A percentile compares a stretch with the other conserved stretches of the same genome.
These are phyloP conservation scores for Entomortierella chlamydospora DNA, from an alignment of 192 early-diverging fungal species.

Conservation along the genomic window DNA sequence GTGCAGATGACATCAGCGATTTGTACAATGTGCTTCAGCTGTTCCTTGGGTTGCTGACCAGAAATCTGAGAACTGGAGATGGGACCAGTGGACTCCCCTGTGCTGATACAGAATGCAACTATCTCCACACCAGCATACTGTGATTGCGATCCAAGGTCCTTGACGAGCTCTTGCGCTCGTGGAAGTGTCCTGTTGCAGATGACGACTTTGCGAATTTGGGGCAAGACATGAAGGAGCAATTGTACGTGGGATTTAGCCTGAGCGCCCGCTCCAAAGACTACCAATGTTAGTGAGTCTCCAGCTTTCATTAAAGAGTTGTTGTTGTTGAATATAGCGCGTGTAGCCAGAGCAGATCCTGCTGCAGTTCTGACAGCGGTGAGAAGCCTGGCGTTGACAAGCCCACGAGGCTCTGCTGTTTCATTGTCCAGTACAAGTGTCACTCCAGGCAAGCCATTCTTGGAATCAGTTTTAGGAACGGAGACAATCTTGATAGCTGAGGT, in stretches of 20 bases:
- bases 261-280: conserved; percentile 65
- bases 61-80: not conserved
- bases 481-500: conserved; percentile 62
- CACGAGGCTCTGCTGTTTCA: conserved; percentile 53
- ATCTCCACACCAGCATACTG: conserved; percentile 19
- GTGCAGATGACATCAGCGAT: conserved; percentile 64
- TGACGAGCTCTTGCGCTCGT: conserved; percentile 38
- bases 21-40: conserved; percentile 44
- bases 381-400: conserved; percentile 60
- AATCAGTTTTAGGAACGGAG: conserved; percentile 56
- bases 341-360: conserved; percentile 64
- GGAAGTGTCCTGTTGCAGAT: conserved; percentile 60
- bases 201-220: conserved; percentile 48
- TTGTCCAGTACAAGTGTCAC: conserved; percentile 59
- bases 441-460: conserved; percentile 57
- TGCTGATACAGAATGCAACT: conserved; percentile 34
- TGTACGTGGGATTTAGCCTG: conserved; percentile 64
- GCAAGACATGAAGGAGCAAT: conserved; percentile 56
- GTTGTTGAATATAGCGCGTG: conserved; percentile 39
- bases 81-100: conserved; percentile 25
- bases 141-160: conserved; percentile 11
- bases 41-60: not conserved
- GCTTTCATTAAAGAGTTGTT: not conserved
- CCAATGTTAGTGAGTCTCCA: conserved; percentile 30
- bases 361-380: conserved; percentile 64